Evolutionary conservation across 768 basidiomycete genomes (phyloP).

Genomic region (Amanita exitialis): DNA sequence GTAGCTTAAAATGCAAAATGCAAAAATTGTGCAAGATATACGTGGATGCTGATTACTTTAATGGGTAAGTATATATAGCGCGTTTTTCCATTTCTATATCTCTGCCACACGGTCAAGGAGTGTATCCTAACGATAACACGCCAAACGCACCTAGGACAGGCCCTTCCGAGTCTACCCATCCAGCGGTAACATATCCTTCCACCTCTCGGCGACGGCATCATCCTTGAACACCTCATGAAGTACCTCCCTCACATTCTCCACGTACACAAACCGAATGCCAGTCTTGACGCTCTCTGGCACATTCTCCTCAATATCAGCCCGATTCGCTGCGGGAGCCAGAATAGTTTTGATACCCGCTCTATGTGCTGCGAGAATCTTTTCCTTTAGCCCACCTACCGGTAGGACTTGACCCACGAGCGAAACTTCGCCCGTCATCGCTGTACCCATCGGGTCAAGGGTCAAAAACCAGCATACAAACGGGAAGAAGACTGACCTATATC

Average conservation of each 20-base stretch:
- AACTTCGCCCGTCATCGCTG: constrained; percentile 98
- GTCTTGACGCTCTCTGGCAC: constrained; percentile 94
- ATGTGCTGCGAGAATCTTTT: constrained; percentile 95
- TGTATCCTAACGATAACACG: not conserved
- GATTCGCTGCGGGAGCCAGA: constrained; percentile 78
- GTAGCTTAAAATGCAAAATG: not conserved
- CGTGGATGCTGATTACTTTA: not conserved
- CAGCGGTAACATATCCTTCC: constrained; percentile 48
- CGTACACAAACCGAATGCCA: constrained; percentile 92
- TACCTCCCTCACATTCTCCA: constrained; percentile 87
- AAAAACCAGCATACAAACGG: not conserved
- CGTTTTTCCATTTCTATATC: not conserved
- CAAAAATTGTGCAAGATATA: not conserved
- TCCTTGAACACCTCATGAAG: constrained; percentile 78
- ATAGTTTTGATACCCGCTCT: constrained; percentile 94
- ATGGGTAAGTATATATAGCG: not conserved
- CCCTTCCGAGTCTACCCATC: not conserved
- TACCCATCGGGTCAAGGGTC: not conserved
- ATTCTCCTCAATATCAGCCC: constrained; percentile 94
- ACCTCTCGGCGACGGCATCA: constrained; percentile 41
- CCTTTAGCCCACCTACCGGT: constrained; percentile 92
- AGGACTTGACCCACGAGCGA: constrained; percentile 93
- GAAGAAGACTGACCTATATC: constrained; percentile 64
- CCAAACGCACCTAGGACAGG: not conserved
- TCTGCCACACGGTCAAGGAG: not conserved